Evolutionary conservation across 164 flowering plant genomes (phyloP), one percentile per base, ranked within the genome.

Genomic region (Nymphaea colorata): DNA sequence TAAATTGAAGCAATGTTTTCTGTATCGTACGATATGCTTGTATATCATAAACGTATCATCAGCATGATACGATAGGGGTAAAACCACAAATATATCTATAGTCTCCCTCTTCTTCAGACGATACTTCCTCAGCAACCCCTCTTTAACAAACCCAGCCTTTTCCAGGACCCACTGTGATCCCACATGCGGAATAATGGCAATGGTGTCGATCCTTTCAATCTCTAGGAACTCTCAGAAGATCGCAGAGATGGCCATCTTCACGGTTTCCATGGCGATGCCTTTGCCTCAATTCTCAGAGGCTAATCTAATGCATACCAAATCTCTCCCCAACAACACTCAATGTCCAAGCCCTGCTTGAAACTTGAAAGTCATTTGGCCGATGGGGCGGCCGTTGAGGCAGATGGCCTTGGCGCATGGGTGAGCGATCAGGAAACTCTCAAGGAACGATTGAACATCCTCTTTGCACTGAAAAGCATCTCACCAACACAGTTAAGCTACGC

Each of bases 151-250:
- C 43, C 77, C 84, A 59, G 78, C 89, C 76, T 86, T 91, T 85
- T 88, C 85, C 64, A 91, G 57, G 67, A 91, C 95, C 80, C 77
- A 80, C 63, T 82, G 86, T 3, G 94, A 88, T 0, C 80, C 93
- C 11, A 15, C 15, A 70, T 87, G 86, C 5, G 81, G 85, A n/a
- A 82, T 86, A 68, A 76, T 85, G 5, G 81, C 97, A 12, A 88
- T 42, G 64, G 84, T 91, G 47, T 88, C 94, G 4, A 88, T 80
- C 67, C 94, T 85, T 74, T 82, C 91, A 75, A 88, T 59, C 67
- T 82, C 78, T 2, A 84, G 76, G 87, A 82, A 76, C 64, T 91
- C 93, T 6, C 17, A 53, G 62, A 91, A 91, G 41, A 85, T 72
- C 3, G 73, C 44, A 0, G 68, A 51, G 4, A 73, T 75, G 67